Conservation (phyloP, 1,284 basidiomycete species). For the Ganoderma meredithae region DNA sequence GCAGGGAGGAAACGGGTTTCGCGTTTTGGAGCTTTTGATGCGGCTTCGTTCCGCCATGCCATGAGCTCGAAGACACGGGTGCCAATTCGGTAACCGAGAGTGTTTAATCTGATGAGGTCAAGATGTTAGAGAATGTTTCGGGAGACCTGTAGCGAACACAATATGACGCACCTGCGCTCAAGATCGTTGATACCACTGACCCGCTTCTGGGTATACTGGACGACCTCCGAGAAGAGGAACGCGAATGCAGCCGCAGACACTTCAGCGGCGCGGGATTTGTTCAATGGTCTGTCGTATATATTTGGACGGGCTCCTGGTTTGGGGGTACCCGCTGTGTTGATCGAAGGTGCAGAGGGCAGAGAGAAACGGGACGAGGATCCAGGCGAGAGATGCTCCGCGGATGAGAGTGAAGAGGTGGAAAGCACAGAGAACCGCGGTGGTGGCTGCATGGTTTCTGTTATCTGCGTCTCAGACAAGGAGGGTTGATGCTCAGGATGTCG, state of each 20-base stretch:
- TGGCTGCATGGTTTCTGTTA: conserved; percentile 54
- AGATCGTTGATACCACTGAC: conserved; percentile 95
- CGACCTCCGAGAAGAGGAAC: conserved; percentile 91
- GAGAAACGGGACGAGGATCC: conserved; percentile 73
- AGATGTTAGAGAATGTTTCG: neutral
- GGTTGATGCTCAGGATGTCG: neutral
- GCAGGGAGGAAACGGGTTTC: conserved; percentile 89
- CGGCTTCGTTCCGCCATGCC: conserved; percentile 74
- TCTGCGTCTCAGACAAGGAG: neutral
- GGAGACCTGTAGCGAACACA: neutral
- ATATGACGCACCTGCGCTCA: conserved; percentile 62
- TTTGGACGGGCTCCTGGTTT: conserved; percentile 62
- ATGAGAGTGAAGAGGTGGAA: conserved; percentile 69
- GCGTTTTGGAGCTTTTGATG: conserved; percentile 83
- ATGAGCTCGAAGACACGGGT: conserved; percentile 83
- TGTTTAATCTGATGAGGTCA: conserved; percentile 70
- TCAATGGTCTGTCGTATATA: conserved; percentile 87
- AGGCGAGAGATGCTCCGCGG: conserved; percentile 69
- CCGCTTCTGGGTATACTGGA: conserved; percentile 94
- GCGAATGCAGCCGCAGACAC: conserved; percentile 85
- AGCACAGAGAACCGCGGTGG: conserved; percentile 71
- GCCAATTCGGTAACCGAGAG: conserved; percentile 90
- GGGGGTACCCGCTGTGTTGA: conserved; percentile 48
- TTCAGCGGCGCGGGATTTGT: conserved; percentile 83
- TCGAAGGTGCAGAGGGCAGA: conserved; percentile 62